A percentile compares a stretch with the other conserved stretches of the same genome.
Conservation (phyloP, 75 land plant species). For the Selaginella moellendorffii region DNA sequence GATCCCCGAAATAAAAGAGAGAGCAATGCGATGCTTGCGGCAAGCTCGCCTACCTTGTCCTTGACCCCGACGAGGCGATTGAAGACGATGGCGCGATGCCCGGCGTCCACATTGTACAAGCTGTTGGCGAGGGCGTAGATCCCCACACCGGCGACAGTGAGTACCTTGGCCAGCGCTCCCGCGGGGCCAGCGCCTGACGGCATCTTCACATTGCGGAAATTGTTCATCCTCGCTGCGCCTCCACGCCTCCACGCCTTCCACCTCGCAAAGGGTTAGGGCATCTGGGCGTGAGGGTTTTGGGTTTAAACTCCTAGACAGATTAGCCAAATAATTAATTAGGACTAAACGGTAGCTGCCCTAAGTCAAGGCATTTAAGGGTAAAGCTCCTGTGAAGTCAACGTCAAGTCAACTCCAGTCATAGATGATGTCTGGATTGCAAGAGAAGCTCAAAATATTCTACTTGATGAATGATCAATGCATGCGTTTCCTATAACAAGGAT, state of each 20-base stretch:
- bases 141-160: slow-evolving; percentile 45
- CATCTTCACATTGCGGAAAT: slow-evolving; percentile 19
- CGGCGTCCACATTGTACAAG: slow-evolving; percentile 87
- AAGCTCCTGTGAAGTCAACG: no score
- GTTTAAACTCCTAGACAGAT: neutral
- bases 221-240: neutral
- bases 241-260: neutral
- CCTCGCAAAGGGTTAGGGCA: neutral
- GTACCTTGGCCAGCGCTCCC: slow-evolving; percentile 36
- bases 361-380: no score
- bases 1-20: neutral
- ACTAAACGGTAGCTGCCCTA: no score
- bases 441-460: no score
- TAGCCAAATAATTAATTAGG: no score
- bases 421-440: no score
- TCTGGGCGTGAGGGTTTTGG: neutral
- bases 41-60: slow-evolving; percentile 39
- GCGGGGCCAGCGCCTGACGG: slow-evolving; percentile 41
- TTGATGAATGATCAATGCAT: no score
- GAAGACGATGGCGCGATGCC: slow-evolving; percentile 87
- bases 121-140: slow-evolving; percentile 60
- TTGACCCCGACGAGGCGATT: slow-evolving; percentile 66
- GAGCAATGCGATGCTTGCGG: neutral
- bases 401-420: no score
- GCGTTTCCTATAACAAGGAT: no score